Evolutionary conservation across 2,329 filamentous ascomycete genomes (phyloP), one percentile per base, ranked within the genome.

Genomic region (Fusarium tricinctum): DNA sequence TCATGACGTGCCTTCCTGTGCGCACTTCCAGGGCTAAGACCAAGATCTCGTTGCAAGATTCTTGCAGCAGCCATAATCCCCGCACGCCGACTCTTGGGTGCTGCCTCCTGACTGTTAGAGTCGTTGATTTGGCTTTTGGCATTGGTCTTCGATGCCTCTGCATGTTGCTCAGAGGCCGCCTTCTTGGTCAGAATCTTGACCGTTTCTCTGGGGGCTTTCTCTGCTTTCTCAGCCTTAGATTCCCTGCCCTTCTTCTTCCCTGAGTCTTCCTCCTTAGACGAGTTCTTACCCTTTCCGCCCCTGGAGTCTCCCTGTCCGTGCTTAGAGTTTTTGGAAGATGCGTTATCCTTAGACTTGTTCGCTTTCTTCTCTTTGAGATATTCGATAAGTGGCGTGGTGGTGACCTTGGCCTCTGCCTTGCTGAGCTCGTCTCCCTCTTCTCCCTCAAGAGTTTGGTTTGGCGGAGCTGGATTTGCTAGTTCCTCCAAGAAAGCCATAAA

Each of bases 401-500:
- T 93, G 48, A 92, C 85, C 74, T 92, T 92, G 35, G 78, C 66
- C 51, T 86, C 86, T 5, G 85, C 78, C 40, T 85, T 86, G 14
- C 79, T 70, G 17, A 80, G 65, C 14, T 84, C 81, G 12, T 81
- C 81, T 6, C 64, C 74, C 8, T 78, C 77, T 17, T 85, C 82
- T 13, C 77, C 72, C n/a, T 88, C 79, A 8, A 70, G 52, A n/a
- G 69, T 70, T 30, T 80, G 84, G 51, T 84, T 86, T 7, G 81
- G 73, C 2, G 81, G 80, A 10, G 79, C 78, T 3, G 87, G 87
- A 71, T 97, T 93, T 2, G 94, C 97, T 46, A 98, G 85, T 54
- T 88, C 91, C 77, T 97, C 92, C 9, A 99, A 85, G 77, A 98
- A 99, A 26, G 90, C 89, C 83, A 97, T 97, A 73, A 97, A 99